phyloP scores from a whole-genome alignment of 2,329 filamentous ascomycete species.

The Neofusicoccum parvum region DNA sequence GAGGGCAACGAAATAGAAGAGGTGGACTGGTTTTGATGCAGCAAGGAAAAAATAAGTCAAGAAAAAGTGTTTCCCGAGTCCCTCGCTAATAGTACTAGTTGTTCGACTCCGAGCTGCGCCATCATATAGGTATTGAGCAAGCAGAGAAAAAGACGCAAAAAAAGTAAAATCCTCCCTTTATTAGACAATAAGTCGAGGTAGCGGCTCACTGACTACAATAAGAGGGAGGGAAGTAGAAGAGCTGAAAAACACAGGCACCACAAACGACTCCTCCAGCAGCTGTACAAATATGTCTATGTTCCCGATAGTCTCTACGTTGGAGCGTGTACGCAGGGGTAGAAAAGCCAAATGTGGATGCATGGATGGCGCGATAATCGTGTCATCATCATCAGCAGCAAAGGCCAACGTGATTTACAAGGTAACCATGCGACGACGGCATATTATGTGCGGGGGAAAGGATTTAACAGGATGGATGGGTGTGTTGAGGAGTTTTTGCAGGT shows the following conservation, averaged over 20 bases:
- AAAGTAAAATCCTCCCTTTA: constrained; percentile 9
- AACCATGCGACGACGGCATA: constrained; percentile 7
- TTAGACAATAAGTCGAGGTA: constrained; percentile 11
- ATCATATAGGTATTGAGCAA: constrained; percentile 18
- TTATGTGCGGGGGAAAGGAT: background rate
- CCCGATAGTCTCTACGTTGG: constrained; percentile 2
- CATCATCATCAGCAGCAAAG: constrained; percentile 11
- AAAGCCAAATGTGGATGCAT: background rate
- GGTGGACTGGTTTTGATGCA: background rate
- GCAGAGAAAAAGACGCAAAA: constrained; percentile 11
- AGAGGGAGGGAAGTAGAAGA: background rate
- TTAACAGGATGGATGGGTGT: background rate
- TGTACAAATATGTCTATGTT: constrained; percentile 7
- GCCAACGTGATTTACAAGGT: background rate
- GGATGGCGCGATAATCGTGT: constrained; percentile 8
- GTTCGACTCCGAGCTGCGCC: constrained; percentile 15
- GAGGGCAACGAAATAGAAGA: background rate
- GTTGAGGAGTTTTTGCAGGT: background rate
- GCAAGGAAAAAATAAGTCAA: background rate
- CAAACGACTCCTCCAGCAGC: background rate
- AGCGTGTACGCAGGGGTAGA: constrained; percentile 8
- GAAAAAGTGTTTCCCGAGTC: constrained; percentile 3
- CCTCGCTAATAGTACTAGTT: constrained; percentile 11
- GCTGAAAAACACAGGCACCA: constrained; percentile 1
- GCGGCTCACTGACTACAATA: constrained; percentile 2